Percentiles rank a stretch among this genome's conserved stretches.
Conservation (phyloP, 768 basidiomycete species). For the Asterophora lycoperdoides region DNA sequence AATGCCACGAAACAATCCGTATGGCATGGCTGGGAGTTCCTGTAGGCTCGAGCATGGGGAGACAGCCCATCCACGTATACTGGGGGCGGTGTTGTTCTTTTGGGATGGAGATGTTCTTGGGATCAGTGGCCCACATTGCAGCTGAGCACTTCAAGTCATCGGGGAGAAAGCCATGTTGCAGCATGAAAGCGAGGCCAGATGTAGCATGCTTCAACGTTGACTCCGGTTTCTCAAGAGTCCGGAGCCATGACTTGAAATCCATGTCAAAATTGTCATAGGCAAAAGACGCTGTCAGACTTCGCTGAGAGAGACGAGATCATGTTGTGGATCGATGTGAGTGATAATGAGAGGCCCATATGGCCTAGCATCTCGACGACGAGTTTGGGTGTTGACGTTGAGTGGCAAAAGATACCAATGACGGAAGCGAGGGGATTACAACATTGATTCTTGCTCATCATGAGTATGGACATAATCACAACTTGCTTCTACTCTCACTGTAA, state of each 20-base stretch:
- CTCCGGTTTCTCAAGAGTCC: conserved; percentile 22
- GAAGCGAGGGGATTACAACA: conserved; percentile 7
- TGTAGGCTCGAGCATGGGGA: not conserved
- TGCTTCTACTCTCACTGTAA: too few species aligned
- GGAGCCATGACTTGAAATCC: conserved; percentile 20
- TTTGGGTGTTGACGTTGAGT: conserved; percentile 28
- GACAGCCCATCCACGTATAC: not conserved
- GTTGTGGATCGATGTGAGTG: conserved; percentile 15
- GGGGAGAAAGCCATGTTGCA: conserved; percentile 16
- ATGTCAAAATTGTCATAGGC: conserved; percentile 39
- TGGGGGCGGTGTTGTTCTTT: not conserved
- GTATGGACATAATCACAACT: too few species aligned
- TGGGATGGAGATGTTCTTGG: conserved; percentile 15
- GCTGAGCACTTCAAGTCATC: conserved; percentile 16
- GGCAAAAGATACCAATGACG: conserved; percentile 27
- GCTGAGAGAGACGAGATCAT: conserved; percentile 16
- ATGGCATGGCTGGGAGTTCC: too few species aligned
- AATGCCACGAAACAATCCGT: conserved; percentile 9
- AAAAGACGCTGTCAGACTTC: conserved; percentile 17
- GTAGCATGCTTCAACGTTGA: conserved; percentile 24
- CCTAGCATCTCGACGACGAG: conserved; percentile 23
- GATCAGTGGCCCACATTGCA: conserved; percentile 27
- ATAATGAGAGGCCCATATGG: conserved; percentile 22
- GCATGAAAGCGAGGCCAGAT: conserved; percentile 22
- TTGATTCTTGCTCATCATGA: too few species aligned